A percentile compares a stretch with the other conserved stretches of the same genome.
These are phyloP conservation scores for Ceratobasidium sp. DNA, from an alignment of 1,284 basidiomycete species.

Conservation along the genomic window DNA sequence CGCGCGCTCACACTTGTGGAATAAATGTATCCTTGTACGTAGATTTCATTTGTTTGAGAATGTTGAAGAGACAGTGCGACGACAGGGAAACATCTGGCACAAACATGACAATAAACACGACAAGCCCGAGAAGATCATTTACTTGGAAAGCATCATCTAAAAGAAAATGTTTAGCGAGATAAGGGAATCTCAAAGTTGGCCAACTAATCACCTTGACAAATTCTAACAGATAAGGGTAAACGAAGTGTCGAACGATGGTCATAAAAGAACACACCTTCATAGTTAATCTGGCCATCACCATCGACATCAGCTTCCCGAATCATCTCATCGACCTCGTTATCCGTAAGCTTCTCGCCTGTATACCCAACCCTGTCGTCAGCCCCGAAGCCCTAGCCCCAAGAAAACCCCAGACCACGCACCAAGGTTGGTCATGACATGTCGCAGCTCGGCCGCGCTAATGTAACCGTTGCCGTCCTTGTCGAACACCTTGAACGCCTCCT, in stretches of 20 bases:
- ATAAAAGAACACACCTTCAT: slow-evolving; percentile 65
- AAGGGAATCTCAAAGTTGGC: slow-evolving; percentile 16
- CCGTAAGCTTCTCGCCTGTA: slow-evolving; percentile 88
- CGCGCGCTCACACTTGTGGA: too few species aligned
- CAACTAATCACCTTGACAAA: slow-evolving; percentile 66
- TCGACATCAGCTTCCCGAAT: slow-evolving; percentile 98
- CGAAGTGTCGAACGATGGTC: background rate
- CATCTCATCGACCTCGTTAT: slow-evolving; percentile 97
- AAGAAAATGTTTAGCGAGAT: slow-evolving; percentile 42
- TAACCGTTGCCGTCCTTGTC: slow-evolving; percentile 71
- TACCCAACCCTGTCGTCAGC: slow-evolving; percentile 46
- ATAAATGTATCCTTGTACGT: too few species aligned
- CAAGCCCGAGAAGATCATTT: slow-evolving; percentile 34
- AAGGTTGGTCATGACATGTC: slow-evolving; percentile 91
- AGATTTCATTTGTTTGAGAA: slow-evolving; percentile 13
- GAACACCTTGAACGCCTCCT: slow-evolving; percentile 72
- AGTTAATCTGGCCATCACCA: slow-evolving; percentile 91
- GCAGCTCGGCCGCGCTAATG: slow-evolving; percentile 72
- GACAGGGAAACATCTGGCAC: slow-evolving; percentile 24
- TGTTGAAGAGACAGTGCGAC: slow-evolving; percentile 11
- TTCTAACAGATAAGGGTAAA: slow-evolving; percentile 54
- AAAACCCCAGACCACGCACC: slow-evolving; percentile 61
- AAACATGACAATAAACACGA: slow-evolving; percentile 31
- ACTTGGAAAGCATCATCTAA: slow-evolving; percentile 68
- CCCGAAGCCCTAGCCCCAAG: slow-evolving; percentile 36